A percentile compares a stretch with the other conserved stretches of the same genome.
Conservation (phyloP, 768 basidiomycete species). For the Boletus rubroflammeus region DNA sequence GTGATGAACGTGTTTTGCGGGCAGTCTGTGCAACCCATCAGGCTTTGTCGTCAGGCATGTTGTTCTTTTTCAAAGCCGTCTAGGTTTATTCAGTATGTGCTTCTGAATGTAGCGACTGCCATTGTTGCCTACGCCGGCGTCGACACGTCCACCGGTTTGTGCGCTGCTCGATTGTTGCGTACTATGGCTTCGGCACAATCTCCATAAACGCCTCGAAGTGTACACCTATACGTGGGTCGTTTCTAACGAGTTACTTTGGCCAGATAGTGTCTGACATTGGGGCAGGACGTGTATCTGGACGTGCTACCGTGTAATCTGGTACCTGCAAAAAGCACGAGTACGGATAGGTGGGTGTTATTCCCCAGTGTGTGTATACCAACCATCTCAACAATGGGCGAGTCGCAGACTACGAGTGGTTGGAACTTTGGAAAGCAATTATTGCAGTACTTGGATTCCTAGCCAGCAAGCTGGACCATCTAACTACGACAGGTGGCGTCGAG, state of each 20-base stretch:
- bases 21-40: constrained; percentile 40
- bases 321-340: constrained; percentile 47
- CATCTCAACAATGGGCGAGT: neutral
- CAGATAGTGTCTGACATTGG: constrained; percentile 1
- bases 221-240: constrained; percentile 51
- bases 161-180: constrained; percentile 66
- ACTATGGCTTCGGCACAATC: constrained; percentile 67
- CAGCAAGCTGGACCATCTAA: constrained; percentile 50
- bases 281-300: constrained; percentile 53
- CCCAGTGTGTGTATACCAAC: neutral
- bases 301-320: constrained; percentile 55
- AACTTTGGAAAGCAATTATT: constrained; percentile 58
- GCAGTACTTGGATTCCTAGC: constrained; percentile 54
- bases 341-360: constrained; percentile 48
- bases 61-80: neutral
- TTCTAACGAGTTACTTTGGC: neutral
- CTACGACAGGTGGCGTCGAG: constrained; percentile 50
- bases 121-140: constrained; percentile 38
- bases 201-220: constrained; percentile 59
- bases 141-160: constrained; percentile 47
- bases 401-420: constrained; percentile 63
- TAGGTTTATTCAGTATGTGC: neutral
- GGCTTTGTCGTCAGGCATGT: constrained; percentile 62
- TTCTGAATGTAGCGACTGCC: constrained; percentile 45
- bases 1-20: constrained; percentile 46